A percentile compares a stretch with the other conserved stretches of the same genome.
Conservation (phyloP, 495 filamentous ascomycete genomes). For the Talaromyces thailandensis region DNA sequence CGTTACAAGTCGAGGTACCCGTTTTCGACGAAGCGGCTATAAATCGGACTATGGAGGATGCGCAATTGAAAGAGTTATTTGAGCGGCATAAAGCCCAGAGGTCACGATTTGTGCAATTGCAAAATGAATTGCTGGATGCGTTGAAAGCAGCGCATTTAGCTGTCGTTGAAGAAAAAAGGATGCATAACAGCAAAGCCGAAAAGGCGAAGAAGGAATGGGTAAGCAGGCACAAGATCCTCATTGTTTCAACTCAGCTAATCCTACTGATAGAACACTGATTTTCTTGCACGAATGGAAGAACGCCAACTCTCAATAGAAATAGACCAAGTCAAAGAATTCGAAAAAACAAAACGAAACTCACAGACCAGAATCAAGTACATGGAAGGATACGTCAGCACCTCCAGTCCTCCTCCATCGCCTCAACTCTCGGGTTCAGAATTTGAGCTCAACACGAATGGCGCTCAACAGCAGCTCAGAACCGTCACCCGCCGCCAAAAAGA, state of each 20-base stretch:
- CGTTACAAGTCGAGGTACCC: conserved; percentile 27
- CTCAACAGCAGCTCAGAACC: conserved; percentile 12
- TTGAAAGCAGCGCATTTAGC: conserved; percentile 27
- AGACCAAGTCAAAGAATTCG: conserved; percentile 49
- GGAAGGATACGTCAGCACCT: conserved; percentile 66
- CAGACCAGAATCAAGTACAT: conserved; percentile 66
- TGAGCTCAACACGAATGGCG: conserved; percentile 8
- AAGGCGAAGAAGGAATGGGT: conserved; percentile 46
- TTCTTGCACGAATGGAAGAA: conserved; percentile 58
- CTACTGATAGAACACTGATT: conserved; percentile 27
- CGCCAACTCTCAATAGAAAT: conserved; percentile 67
- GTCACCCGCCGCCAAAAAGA: conserved; percentile 32
- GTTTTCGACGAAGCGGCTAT: conserved; percentile 27
- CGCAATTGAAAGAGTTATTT: conserved; percentile 41
- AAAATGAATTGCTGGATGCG: conserved; percentile 21
- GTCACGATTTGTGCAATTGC: conserved; percentile 48
- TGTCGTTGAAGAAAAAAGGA: conserved; percentile 19
- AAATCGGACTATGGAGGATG: conserved; percentile 34
- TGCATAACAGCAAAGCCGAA: conserved; percentile 30
- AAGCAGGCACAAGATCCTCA: conserved; percentile 26
- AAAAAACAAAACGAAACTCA: conserved; percentile 47
- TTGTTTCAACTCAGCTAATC: conserved; percentile 21
- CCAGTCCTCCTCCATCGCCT: conserved; percentile 32
- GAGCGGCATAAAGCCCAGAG: conserved; percentile 48
- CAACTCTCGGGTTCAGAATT: conserved; percentile 15